Evolutionary conservation across 306 rosid genomes (phyloP), one percentile per base, ranked within the genome.

Genomic region (Glycine tomentella): DNA sequence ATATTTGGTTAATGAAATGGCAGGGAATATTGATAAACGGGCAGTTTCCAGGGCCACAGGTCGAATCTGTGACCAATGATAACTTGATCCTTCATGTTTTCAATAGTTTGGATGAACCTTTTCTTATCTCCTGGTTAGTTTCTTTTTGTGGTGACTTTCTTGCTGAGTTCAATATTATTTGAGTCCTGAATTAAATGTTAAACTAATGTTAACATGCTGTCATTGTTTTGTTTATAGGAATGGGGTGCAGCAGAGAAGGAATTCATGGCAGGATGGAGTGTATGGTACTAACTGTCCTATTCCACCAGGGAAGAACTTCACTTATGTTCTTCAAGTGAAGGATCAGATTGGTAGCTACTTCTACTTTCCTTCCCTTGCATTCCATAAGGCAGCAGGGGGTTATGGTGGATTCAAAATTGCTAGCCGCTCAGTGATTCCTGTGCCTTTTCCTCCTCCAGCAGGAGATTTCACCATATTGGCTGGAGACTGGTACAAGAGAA

Each of bases 251-350:
- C 97, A 94, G 82, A 89, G 92, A 72, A 92, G 98, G 76, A 94
- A 94, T 85, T 91, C 97, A 52, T 94, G 97, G 94, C 93, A 94
- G 48, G 98, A 94, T 87, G 98, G 98, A 76, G 93, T 92, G 9
- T 90, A 86, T 78, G 97, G 98, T 16, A 94, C 98, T 40, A 94
- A 90, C 51, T 94, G 98, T 72, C 95, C 97, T 72, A 92, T 94
- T 45, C 95, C 95, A 72, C 90, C 98, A 8, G 97, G 98, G 34
- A 59, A 76, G 79, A 94, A 94, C 86, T 94, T 94, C 72, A 92
- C 98, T 76, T 92, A 90, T 78, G 88, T 83, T 78, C 95, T 94
- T 50, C 98, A 94, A 84, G 98, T 92, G 6, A 92, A 94, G 44
- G 98, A 94, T 83, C 98, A 94, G 86, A 91, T 94, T 70, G 98